phyloP scores from a whole-genome alignment of 2,329 filamentous ascomycete genomes.

The Colletotrichum sp. region DNA sequence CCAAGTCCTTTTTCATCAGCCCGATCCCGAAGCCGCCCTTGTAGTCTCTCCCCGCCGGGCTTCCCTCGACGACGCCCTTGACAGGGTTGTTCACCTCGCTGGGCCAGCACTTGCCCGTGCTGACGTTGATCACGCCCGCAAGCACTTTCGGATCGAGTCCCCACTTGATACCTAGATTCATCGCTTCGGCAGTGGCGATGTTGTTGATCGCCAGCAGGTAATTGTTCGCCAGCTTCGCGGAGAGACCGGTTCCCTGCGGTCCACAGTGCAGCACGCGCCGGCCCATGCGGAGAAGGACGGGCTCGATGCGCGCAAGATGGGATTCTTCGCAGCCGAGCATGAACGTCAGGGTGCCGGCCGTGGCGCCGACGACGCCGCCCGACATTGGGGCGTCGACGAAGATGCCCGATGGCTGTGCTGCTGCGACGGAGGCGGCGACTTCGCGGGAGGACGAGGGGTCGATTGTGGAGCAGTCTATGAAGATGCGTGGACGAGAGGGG shows the following conservation, averaged over 20 bases:
- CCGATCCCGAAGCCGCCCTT: slow-evolving; percentile 77
- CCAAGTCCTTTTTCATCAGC: slow-evolving; percentile 82
- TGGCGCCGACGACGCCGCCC: slow-evolving; percentile 90
- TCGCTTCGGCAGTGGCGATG: slow-evolving; percentile 71
- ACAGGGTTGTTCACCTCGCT: slow-evolving; percentile 97
- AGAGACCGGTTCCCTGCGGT: slow-evolving; percentile 81
- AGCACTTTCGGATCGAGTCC: slow-evolving; percentile 69
- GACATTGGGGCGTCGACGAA: slow-evolving; percentile 98
- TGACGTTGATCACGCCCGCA: slow-evolving; percentile 87
- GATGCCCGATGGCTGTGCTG: slow-evolving; percentile 56
- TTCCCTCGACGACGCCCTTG: slow-evolving; percentile 76
- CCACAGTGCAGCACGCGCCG: slow-evolving; percentile 87
- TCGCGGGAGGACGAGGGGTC: slow-evolving; percentile 84
- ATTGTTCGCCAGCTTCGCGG: slow-evolving; percentile 96
- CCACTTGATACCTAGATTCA: slow-evolving; percentile 68
- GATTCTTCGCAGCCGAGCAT: slow-evolving; percentile 81
- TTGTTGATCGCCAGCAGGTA: slow-evolving; percentile 96
- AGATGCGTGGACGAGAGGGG: slow-evolving; percentile 69
- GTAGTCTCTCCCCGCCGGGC: slow-evolving; percentile 80
- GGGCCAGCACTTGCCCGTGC: slow-evolving; percentile 95
- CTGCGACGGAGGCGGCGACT: slow-evolving; percentile 72
- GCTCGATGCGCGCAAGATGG: slow-evolving; percentile 68
- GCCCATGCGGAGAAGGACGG: slow-evolving; percentile 82
- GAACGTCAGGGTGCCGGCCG: slow-evolving; percentile 88
- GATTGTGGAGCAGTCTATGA: slow-evolving; percentile 97